Evolutionary conservation across 306 rosid species (phyloP), one percentile per base, ranked within the genome.

Genomic region (Sindora glabra): DNA sequence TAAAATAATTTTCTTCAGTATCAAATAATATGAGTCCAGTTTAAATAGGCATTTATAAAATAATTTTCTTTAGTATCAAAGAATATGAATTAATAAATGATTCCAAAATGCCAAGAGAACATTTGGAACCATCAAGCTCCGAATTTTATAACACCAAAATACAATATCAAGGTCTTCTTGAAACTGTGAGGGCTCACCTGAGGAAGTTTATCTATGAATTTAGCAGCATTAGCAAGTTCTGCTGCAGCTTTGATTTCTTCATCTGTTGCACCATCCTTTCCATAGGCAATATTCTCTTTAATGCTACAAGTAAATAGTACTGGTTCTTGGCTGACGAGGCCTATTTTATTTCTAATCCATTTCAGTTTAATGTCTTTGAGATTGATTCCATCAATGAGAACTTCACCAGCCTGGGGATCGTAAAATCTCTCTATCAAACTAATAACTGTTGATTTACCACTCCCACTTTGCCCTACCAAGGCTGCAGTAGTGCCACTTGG

Each of bases 401-500:
- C 74, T 42, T 68, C 83, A 47, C 83, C 83, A 36, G 57, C 60
- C 6, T 64, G 70, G 3, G 79, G 83, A 25, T 78, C 83, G 24
- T 78, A 78, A 39, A 73, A 78, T 56, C 79, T 78, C 61, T 78
- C 83, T 8, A 78, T 46, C 38, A 78, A 52, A 60, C 73, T 73
- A 32, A 78, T 59, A 8, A 78, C 70, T 5, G 79, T 78, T 16
- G 83, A 78, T 34, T 78, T 78, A 15, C 83, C 83, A 54, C 83
- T 78, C 55, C 83, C 83, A 29, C 83, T 78, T 51, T 65, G 59
- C 23, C 83, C 83, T 17, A 78, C 83, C 64, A 78, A 78, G 48
- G 79, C 83, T 51, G 65, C 82, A 60, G 83, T 81, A 47, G 71
- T 62, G 8, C 91, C 91, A 23, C 85, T 78, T 1, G 75, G 77